Base-by-base conservation (phyloP, 768 basidiomycete genomes). In the Mycena rosella region DNA sequence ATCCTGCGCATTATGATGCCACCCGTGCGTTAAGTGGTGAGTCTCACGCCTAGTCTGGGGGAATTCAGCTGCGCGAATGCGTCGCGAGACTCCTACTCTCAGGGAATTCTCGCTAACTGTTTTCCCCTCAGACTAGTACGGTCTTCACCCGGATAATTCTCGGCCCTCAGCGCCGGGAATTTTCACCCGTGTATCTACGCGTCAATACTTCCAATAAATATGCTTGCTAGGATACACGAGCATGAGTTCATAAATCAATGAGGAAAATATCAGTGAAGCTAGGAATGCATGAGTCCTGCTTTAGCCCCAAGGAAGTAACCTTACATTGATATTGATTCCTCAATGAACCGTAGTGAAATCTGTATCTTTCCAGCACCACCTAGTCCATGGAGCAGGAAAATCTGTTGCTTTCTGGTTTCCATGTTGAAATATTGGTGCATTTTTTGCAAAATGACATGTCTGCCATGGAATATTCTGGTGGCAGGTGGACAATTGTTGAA, bases 301-400 rank as follows among this genome's bases (percentile, higher is more conserved):
- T 9, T 4, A 29, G 5, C 6, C 24, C 20, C 20, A 6, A 49
- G 40, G 8, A 26, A 4, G 49, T 45, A 29, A 6, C 11, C n/a
- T n/a, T n/a, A n/a, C n/a, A n/a, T n/a, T n/a, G n/a, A n/a, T n/a
- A n/a, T n/a, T 32, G 49, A 27, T 20, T 63, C 48, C 29, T 34
- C 10, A 27, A 68, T 58, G 22, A 68, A 68, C 30, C 53, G 63
- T 0, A 63, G 48, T 14, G 30, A 55, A 56, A 48, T 55, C 40
- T 68, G 67, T 14, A 61, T 68, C 29, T 68, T 68, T 5, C 67
- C 67, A 17, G 56, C 48, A 22, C 67, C 67, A 14, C 60, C 60
- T 22, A 58, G 9, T 10, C 47, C 64, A 58, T 58, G 40, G 9
- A 65, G 34, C 47, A 48, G 36, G 27, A 49, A 34, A 38, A 56